These are phyloP conservation scores for Phaeosphaeriaceae sp. DNA, from an alignment of 2,329 filamentous ascomycete genomes.

Conservation along the genomic window DNA sequence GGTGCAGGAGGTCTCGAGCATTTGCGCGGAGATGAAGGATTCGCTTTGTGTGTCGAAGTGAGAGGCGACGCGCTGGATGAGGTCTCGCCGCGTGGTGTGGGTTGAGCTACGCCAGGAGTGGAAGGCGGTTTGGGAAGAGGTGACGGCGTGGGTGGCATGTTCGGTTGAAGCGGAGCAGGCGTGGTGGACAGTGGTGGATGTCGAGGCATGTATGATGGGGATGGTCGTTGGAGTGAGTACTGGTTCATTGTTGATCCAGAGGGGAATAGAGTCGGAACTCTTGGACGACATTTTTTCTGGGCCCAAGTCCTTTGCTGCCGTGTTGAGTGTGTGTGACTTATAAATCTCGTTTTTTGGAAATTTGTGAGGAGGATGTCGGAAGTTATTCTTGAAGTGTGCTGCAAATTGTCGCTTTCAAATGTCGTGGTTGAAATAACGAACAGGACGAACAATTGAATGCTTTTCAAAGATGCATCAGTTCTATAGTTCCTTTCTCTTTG, in stretches of 20 bases:
- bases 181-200: conserved; percentile 59
- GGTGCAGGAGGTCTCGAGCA: conserved; percentile 60
- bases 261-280: conserved; percentile 34
- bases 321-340: no score
- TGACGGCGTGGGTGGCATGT: conserved; percentile 61
- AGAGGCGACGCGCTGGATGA: conserved; percentile 72
- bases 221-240: conserved; percentile 51
- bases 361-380: no score
- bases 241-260: conserved; percentile 54
- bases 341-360: no score
- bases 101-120: conserved; percentile 70
- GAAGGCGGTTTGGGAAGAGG: conserved; percentile 69
- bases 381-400: no score
- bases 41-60: conserved; percentile 64
- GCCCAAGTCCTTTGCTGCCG: no score
- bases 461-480: no score
- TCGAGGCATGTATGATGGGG: conserved; percentile 62
- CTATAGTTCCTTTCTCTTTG: no score
- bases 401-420: no score
- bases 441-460: no score
- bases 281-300: not conserved
- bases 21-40: conserved; percentile 67
- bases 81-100: conserved; percentile 67
- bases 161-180: conserved; percentile 61
- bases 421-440: no score